Conservation (phyloP, 768 basidiomycete species). For the Pleurotus eryngii region DNA sequence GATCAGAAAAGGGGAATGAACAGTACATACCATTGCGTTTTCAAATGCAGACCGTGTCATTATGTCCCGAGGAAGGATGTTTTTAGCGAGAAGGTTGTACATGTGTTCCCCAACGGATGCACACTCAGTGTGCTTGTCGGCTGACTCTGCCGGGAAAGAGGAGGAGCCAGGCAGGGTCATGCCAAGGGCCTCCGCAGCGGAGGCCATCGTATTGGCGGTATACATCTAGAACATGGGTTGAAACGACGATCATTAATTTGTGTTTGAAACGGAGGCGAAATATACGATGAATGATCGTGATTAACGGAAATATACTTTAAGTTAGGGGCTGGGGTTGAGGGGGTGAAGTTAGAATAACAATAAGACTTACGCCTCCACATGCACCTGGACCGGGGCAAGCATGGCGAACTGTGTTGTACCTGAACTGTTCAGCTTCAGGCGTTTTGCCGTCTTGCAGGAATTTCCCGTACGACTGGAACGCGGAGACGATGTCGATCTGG, state of each 20-base stretch:
- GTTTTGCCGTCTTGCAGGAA: constrained; percentile 90
- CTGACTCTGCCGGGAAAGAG: constrained; percentile 90
- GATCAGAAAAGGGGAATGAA: constrained; percentile 3
- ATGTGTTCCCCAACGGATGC: constrained; percentile 77
- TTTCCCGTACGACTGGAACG: constrained; percentile 97
- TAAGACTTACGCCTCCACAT: constrained; percentile 84
- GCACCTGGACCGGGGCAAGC: constrained; percentile 98
- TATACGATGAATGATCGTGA: background rate
- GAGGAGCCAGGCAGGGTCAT: constrained; percentile 98
- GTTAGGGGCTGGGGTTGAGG: constrained; percentile 3
- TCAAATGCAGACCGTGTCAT: constrained; percentile 97
- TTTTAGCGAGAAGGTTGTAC: constrained; percentile 83
- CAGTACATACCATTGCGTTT: constrained; percentile 81
- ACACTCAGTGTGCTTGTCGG: constrained; percentile 86
- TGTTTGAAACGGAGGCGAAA: background rate
- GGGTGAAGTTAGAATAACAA: background rate
- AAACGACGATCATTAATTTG: background rate
- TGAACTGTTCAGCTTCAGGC: constrained; percentile 71
- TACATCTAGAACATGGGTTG: constrained; percentile 69
- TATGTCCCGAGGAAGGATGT: constrained; percentile 91
- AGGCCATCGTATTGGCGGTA: constrained; percentile 98
- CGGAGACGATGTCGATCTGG: constrained; percentile 91
- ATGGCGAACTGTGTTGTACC: constrained; percentile 85
- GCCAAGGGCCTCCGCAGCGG: constrained; percentile 90
- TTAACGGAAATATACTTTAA: background rate